These are phyloP conservation scores for Rhynchosporium graminicola DNA, from an alignment of 2,329 filamentous ascomycete species.

Conservation along the genomic window DNA sequence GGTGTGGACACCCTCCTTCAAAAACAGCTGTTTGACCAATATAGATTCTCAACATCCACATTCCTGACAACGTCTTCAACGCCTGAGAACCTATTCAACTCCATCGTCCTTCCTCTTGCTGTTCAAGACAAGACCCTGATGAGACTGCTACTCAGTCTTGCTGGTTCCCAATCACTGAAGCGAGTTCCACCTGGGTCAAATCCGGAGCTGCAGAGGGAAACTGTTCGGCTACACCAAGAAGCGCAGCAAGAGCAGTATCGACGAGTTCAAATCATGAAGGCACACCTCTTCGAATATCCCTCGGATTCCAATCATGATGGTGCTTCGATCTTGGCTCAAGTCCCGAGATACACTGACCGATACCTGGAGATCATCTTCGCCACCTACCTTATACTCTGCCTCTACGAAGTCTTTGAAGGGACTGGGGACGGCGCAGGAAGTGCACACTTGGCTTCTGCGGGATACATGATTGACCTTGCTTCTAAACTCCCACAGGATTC, in stretches of 20 bases:
- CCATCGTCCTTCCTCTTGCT: slow-evolving; percentile 29
- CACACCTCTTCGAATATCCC: not conserved
- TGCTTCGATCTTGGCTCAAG: too few species aligned
- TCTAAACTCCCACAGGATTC: not conserved
- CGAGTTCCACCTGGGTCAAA: slow-evolving; percentile 6
- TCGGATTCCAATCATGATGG: too few species aligned
- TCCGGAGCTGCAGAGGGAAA: slow-evolving; percentile 20
- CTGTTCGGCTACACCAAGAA: slow-evolving; percentile 22
- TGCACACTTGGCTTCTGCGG: slow-evolving; percentile 26
- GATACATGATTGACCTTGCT: slow-evolving; percentile 21
- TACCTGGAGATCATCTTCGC: slow-evolving; percentile 20
- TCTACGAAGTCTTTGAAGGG: slow-evolving; percentile 32
- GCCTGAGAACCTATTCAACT: slow-evolving; percentile 25
- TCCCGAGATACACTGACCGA: not conserved
- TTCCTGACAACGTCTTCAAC: slow-evolving; percentile 24
- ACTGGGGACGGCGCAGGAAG: slow-evolving; percentile 22
- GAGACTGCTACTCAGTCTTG: slow-evolving; percentile 27
- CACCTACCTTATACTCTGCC: slow-evolving; percentile 27
- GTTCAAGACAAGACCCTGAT: slow-evolving; percentile 27
- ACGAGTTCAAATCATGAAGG: slow-evolving; percentile 17
- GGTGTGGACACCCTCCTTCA: slow-evolving; percentile 28
- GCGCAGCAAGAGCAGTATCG: slow-evolving; percentile 19
- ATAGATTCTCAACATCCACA: slow-evolving; percentile 23
- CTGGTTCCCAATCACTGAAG: slow-evolving; percentile 28
- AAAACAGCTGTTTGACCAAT: slow-evolving; percentile 28